Base-by-base conservation (phyloP, 2,329 filamentous ascomycete species). In the Tolypocladium paradoxum region DNA sequence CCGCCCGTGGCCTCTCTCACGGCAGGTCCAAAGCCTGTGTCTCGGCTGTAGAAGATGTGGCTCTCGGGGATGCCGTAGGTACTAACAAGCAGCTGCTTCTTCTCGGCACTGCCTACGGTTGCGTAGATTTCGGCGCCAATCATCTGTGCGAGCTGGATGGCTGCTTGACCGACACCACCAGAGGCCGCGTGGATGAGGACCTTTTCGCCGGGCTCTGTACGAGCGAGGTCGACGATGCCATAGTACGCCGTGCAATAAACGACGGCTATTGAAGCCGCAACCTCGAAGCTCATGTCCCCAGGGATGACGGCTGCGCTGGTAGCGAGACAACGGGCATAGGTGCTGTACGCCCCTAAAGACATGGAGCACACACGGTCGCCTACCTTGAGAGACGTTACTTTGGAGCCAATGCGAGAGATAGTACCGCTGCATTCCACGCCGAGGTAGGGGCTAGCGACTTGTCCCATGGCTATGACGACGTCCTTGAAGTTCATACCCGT, bases 351-450 rank as follows among this genome's bases (percentile, higher is more conserved):
- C 4, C 68, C 66, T 1, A 63, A 52, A 0, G 61, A 70, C 61
- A 67, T 62, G 40, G 65, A 65, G 14, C 90, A 89, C 14, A 95
- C 84, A 58, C 87, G 83, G 70, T 95, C 89, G 53, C 90, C 89
- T 6, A 77, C 62, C 56, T 80, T 72, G 54, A 92, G 77, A 27
- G 69, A 71, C n/a, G 70, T 79, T 2, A 88, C 83, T 4, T 72
- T 73, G 1, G 77, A 68, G 8, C 88, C 88, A 16, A 88, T 71
- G 0, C 69, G 66, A 34, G 73, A 67, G 6, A 74, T 59, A 0
- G 63, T 62, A 5, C 70, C 71, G 36, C 68, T 69, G 52, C 65
- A 69, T 55, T 78, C 76, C 34, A 71, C 65, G 9, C 71, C 70
- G 3, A 67, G 57, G 29, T 66, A 65, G 3, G 61, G 58, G 20